Percentiles rank a stretch among this genome's conserved stretches.
Conservation (phyloP, 108 stramenopile species). For the Bacterosira constricta region DNA sequence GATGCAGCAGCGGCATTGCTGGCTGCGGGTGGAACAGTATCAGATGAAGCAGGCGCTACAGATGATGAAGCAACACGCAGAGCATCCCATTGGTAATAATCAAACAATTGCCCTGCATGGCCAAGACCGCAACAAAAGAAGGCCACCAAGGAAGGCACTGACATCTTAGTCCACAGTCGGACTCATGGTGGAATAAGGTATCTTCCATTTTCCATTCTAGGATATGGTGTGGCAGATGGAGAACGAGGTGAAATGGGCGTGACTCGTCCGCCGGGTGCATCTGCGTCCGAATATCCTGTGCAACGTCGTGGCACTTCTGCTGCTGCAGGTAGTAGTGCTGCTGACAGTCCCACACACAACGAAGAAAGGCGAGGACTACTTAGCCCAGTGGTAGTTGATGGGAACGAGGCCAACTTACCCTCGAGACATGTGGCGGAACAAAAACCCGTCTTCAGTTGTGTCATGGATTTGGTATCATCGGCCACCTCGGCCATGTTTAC, state of each 20-base stretch:
- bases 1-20: not conserved
- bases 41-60: conserved; percentile 17
- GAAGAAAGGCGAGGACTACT: conserved; percentile 51
- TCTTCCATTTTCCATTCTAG: no score
- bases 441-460: conserved; percentile 74
- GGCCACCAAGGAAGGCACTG: conserved; percentile 72
- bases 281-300: conserved; percentile 26
- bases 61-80: no score
- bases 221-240: no score
- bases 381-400: conserved; percentile 33
- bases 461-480: conserved; percentile 67
- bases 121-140: conserved; percentile 60
- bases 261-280: conserved; percentile 51
- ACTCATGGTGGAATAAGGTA: no score
- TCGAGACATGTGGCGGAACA: conserved; percentile 65
- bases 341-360: not conserved
- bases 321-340: conserved; percentile 10
- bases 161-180: conserved; percentile 67
- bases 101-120: conserved; percentile 68
- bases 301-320: conserved; percentile 14
- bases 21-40: conserved; percentile 25
- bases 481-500: conserved; percentile 48
- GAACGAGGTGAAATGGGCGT: conserved; percentile 50
- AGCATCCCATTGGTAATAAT: conserved; percentile 56
- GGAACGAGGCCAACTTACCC: conserved; percentile 49